phyloP scores from a whole-genome alignment of 345 rosid genomes.

The Camelina hispida region DNA sequence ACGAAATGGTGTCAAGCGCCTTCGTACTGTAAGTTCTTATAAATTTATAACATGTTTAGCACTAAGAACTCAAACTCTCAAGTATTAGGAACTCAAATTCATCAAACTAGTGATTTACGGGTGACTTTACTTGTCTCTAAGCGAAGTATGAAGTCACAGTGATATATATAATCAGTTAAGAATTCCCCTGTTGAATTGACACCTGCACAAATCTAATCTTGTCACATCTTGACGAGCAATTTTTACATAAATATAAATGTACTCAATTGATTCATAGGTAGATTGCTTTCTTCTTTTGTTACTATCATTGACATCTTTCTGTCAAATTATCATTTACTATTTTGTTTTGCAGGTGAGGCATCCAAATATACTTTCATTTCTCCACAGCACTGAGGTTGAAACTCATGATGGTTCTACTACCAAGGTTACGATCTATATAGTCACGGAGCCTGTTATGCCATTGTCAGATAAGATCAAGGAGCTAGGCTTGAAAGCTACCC shows the following conservation, averaged over 20 bases:
- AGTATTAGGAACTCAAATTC: slow-evolving; percentile 4
- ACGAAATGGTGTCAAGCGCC: slow-evolving; percentile 97
- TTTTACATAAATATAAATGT: neutral
- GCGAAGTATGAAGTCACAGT: neutral
- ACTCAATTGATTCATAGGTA: slow-evolving; percentile 17
- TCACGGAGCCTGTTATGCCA: slow-evolving; percentile 98
- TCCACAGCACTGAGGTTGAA: slow-evolving; percentile 94
- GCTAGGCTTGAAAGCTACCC: slow-evolving; percentile 84
- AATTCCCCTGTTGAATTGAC: slow-evolving; percentile 10
- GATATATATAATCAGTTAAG: slow-evolving; percentile 16
- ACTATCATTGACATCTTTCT: slow-evolving; percentile 8
- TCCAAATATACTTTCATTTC: slow-evolving; percentile 92
- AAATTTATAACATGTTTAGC: slow-evolving; percentile 12
- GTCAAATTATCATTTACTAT: slow-evolving; percentile 20
- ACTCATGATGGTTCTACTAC: slow-evolving; percentile 67
- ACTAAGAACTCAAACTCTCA: neutral
- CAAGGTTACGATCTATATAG: slow-evolving; percentile 83
- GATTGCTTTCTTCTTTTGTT: slow-evolving; percentile 16
- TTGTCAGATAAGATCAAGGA: slow-evolving; percentile 95
- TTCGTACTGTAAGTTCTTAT: slow-evolving; percentile 76
- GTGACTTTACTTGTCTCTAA: slow-evolving; percentile 4
- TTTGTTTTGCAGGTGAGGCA: slow-evolving; percentile 79
- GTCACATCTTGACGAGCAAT: slow-evolving; percentile 3
- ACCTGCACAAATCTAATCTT: slow-evolving; percentile 4
- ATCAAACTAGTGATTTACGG: neutral